Base-by-base conservation (phyloP, 2,329 filamentous ascomycete species). In the Neospermospora avenae region DNA sequence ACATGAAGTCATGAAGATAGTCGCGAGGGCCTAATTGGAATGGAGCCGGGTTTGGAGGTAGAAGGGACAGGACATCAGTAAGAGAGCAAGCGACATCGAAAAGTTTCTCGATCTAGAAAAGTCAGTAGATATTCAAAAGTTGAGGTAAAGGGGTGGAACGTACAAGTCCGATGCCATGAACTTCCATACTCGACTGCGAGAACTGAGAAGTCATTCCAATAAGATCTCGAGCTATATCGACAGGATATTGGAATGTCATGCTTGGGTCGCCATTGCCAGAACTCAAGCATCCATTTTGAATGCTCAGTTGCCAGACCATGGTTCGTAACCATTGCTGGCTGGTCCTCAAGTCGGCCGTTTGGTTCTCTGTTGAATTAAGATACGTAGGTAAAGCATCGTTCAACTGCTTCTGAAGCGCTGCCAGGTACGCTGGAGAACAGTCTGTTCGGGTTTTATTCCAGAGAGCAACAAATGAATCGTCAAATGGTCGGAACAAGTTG, bases 51-150 rank as follows among this genome's bases (percentile, higher is more conserved):
- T 84, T 81, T 0, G 83, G 76, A 0, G 84, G 83, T 53, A 86
- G 84, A 54, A 86, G 79, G 8, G 86, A 81, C 58, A 96, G 84
- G 22, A 90, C 86, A 64, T 93, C 89, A 7, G 83, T 87, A 63
- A 95, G 78, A 16, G 86, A 85, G 72, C 83, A 88, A 13, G 89
- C 85, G 37, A 93, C 83, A 66, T 93, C 88, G 67, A 95, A 84
- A 13, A 96, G 76, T 71, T 93, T 93, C 71, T 93, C 90, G 62
- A 95, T 85, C 84, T 73, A 49, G n/a, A 10, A 8, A 46, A 4
- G 57, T 64, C 60, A 70, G 60, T 16, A 20, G 7, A 16, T 10
- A 52, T 31, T 2, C 16, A 34, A 25, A 31, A 31, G 11, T 6
- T 5, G 13, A 11, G 41, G 20, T 44, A 16, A 56, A 31, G 25